Evolutionary conservation across 2,329 filamentous ascomycete species (phyloP), one percentile per base, ranked within the genome.

Genomic region (Stagonosporopsis chrysanthemi): DNA sequence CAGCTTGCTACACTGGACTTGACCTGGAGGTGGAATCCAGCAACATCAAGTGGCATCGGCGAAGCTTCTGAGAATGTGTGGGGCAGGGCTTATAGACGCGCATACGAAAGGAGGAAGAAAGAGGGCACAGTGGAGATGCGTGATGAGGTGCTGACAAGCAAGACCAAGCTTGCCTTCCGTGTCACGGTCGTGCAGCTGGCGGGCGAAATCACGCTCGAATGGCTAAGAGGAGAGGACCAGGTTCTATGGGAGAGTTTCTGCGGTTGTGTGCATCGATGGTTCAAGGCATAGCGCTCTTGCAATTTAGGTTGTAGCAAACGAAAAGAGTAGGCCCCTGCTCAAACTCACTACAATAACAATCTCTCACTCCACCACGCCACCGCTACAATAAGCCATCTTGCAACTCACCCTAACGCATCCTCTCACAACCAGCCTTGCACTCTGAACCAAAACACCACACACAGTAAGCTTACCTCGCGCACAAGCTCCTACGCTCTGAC

Each of bases 221-320:
- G 91, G 93, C 70, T 91, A 0, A 87, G 91, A 66, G 94, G 95
- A 0, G 80, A 82, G 6, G 90, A 96, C 63, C 80, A 84, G 17
- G 82, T 88, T 0, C 71, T 95, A 0, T 97, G 94, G 75, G 90
- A 96, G 77, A 97, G 93, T 72, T 92, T 99, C 61, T 89, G 88
- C 58, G 92, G 91, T 0, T 92, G 93, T 48, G 40, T 72, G 15
- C 67, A 68, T 56, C 52, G 64, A 23, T 56, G 54, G 54, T 52
- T 56, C 43, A 56, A 56, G 26, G 12, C 51, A 26, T 22, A 14
- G 14, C 6, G 22, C 29, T 31, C 9, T 11, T 35, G 33, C 26
- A 50, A 24, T 26, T 19, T 22, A n/a, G 1, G 4, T 3, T 14
- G 8, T n/a, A 24, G 29, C 52, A 38, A 49, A 43, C 44, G 23